Base-by-base conservation (phyloP, 164 flowering plant genomes). In the Saururus chinensis region DNA sequence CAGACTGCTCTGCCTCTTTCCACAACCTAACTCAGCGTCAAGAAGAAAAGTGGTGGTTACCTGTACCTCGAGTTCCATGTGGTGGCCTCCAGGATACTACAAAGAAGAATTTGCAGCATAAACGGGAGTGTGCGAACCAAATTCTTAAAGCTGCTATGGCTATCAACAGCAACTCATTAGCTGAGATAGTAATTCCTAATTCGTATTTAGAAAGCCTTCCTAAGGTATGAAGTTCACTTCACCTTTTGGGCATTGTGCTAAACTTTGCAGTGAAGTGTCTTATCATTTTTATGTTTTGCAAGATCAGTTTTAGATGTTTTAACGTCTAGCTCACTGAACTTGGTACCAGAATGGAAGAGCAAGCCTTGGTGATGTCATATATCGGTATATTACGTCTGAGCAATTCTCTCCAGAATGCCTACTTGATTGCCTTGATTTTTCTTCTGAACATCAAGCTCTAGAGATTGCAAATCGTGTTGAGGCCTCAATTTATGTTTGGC, bases 401-500 rank as follows among this genome's bases (percentile, higher is more conserved):
- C 85, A 90, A 19, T 90, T 93, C 80, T 90, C 91, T 4, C 68
- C 95, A 0, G 99, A 93, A 48, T 85, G 92, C 71, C 80, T 93
- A 70, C 95, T 93, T 60, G 97, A 90, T 74, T 93, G 87, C 82
- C 81, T 93, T 23, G 96, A 90, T 65, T 73, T 90, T 48, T 80
- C 96, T 4, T 79, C 92, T 21, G 99, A 93, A 57, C 91, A 87
- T 68, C 78, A 82, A 57, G 96, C 90, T 53, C 69, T 88, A 30
- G 99, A 93, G 69, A 76, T 90, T 52, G 97, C 91, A 37, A 93
- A 90, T 60, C 95, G 89, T 37, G 86, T 86, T 45, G 99, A 93
- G 70, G 90, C 97, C 45, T 69, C 99, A 53, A 81, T 93, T 7
- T 79, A 82, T 67, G 79, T 93, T 21, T 93, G 99, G 97, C 80